These are phyloP conservation scores for Abrus pulchellus DNA, from an alignment of 306 rosid genomes.

Conservation along the genomic window DNA sequence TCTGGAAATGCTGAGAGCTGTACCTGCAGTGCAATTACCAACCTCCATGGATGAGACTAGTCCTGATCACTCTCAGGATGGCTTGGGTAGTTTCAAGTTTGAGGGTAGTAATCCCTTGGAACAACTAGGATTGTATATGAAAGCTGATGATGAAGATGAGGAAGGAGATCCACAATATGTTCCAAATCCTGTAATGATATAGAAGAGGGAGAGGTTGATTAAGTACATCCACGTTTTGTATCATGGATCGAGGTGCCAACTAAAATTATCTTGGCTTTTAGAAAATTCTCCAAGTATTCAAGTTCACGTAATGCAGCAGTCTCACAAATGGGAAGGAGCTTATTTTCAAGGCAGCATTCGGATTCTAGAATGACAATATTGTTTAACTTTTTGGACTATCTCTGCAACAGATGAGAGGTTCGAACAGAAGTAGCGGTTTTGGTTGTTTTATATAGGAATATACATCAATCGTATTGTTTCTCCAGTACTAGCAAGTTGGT, in stretches of 20 bases:
- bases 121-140: conserved; percentile 76
- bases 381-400: conserved; percentile 15
- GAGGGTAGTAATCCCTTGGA: conserved; percentile 75
- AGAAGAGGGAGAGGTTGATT: conserved; percentile 89
- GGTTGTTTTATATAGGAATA: conserved; percentile 1
- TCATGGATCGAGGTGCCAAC: conserved; percentile 30
- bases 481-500: not conserved
- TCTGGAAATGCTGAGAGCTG: conserved; percentile 74
- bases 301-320: conserved; percentile 10
- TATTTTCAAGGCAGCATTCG: conserved; percentile 16
- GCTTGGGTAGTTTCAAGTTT: conserved; percentile 72
- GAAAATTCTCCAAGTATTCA: conserved; percentile 1
- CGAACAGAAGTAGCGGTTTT: not conserved
- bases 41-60: conserved; percentile 69
- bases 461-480: not conserved
- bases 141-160: conserved; percentile 81
- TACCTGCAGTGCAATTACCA: conserved; percentile 64
- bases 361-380: conserved; percentile 14
- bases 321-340: conserved; percentile 2
- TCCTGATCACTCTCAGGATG: conserved; percentile 69
- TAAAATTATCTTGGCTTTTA: conserved; percentile 36
- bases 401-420: not conserved
- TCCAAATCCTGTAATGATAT: conserved; percentile 66
- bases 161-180: conserved; percentile 56
- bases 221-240: conserved; percentile 41